Base-by-base conservation (phyloP, 1,284 basidiomycete species). In the Volvariella surrecta region DNA sequence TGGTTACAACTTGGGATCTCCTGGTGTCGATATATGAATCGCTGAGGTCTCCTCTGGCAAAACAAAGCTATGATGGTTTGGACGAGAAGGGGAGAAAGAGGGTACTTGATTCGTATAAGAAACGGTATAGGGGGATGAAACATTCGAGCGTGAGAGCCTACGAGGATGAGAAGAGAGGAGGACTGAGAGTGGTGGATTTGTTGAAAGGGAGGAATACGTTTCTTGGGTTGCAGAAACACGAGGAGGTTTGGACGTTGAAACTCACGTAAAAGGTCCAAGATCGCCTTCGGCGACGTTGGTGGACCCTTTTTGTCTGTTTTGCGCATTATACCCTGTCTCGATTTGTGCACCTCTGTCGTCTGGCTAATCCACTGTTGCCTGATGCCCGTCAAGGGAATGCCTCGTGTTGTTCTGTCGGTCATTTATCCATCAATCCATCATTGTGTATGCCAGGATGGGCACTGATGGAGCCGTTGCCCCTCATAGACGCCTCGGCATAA, bases 61-160 rank as follows among this genome's bases (percentile, higher is more conserved):
- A 11, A 11, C 37, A 17, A 9, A 19, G 37, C 17, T 38, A 17
- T 17, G 37, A 19, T 11, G 37, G 13, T 38, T 38, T 7, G 9
- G 20, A 19, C 9, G 37, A 17, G 35, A 18, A 39, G 32, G 37
- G 32, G 9, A 19, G 21, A 28, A 38, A 38, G 2, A 48, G 54
- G 2, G 64, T 68, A 3, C 59, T 61, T 0, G 48, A 51, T 2
- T 62, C 67, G 9, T 73, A 68, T 45, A 63, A 65, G 47, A 42
- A 43, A 4, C 59, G 71, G 2, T 68, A 58, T 45, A 37, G 53
- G 6, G 24, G 6, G 6, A 28, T 28, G 6, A 47, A 54, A 10
- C 24, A 56, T 15, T 43, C 45, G 2, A 53, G 54, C 43, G 44
- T 50, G 2, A 40, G 53, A 18, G 55, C 52, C 11, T 53, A 54